These are phyloP conservation scores for Pleurotus cornucopiae DNA, from an alignment of 768 basidiomycete genomes.

Conservation along the genomic window DNA sequence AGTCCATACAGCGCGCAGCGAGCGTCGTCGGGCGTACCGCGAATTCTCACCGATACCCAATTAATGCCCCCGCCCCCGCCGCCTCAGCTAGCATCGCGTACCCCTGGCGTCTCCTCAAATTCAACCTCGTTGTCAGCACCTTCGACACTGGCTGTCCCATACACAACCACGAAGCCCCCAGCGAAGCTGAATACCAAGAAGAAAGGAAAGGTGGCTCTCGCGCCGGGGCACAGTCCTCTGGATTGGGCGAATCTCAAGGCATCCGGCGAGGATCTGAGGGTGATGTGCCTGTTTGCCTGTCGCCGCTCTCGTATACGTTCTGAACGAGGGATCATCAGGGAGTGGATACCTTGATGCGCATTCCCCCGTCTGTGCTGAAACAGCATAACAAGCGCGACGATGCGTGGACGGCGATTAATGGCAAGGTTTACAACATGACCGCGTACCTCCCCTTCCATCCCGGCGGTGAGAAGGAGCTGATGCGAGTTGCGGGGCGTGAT, in stretches of 20 bases:
- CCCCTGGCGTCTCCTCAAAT: constrained; percentile 25
- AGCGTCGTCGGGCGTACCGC: constrained; percentile 26
- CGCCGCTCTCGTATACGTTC: constrained; percentile 11
- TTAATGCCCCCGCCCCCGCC: constrained; percentile 54
- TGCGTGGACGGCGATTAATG: constrained; percentile 90
- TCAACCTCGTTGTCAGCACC: constrained; percentile 15
- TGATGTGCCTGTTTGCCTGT: constrained; percentile 27
- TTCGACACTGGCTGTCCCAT: constrained; percentile 52
- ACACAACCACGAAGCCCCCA: constrained; percentile 60
- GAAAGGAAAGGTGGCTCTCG: constrained; percentile 79
- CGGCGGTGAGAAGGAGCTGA: constrained; percentile 89
- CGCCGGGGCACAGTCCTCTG: constrained; percentile 86
- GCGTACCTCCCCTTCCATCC: constrained; percentile 90
- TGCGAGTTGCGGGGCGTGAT: constrained; percentile 93
- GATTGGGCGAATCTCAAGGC: constrained; percentile 92
- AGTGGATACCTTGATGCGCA: constrained; percentile 59
- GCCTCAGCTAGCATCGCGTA: constrained; percentile 37
- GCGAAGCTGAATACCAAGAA: constrained; percentile 45
- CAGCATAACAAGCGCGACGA: constrained; percentile 80
- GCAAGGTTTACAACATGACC: constrained; percentile 96
- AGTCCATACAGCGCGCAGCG: constrained; percentile 70
- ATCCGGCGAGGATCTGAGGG: constrained; percentile 76
- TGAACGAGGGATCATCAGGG: constrained; percentile 45
- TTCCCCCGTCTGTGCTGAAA: constrained; percentile 76
- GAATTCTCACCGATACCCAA: constrained; percentile 41